These are phyloP conservation scores for Nelumbo lutea DNA, from an alignment of 164 flowering plant species.

Conservation along the genomic window DNA sequence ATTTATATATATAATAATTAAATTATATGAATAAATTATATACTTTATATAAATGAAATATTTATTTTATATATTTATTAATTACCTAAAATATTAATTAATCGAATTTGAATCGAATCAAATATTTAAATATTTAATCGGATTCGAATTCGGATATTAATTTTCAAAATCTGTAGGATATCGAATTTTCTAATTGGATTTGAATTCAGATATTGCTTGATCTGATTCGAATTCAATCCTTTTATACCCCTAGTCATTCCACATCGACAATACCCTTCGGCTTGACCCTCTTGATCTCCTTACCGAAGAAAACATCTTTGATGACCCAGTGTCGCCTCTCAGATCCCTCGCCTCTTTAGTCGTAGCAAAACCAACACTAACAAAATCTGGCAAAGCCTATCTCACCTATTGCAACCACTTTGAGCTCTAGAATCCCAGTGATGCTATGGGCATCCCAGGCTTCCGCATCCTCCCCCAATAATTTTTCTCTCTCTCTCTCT, in stretches of 20 bases:
- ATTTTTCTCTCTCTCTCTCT: conserved; percentile 19
- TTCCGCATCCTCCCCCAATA: conserved; percentile 91
- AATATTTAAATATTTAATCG: too few species aligned
- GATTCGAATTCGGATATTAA: too few species aligned
- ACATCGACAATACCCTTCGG: conserved; percentile 65
- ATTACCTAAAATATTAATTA: too few species aligned
- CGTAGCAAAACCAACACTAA: neutral
- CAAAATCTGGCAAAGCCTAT: conserved; percentile 31
- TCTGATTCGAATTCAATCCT: too few species aligned
- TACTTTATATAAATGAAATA: too few species aligned
- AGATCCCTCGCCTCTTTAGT: conserved; percentile 39
- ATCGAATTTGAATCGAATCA: too few species aligned
- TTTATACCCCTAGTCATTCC: conserved; percentile 20
- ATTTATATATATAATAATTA: too few species aligned
- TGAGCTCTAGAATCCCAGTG: conserved; percentile 53
- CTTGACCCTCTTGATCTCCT: conserved; percentile 76
- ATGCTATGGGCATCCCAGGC: conserved; percentile 80
- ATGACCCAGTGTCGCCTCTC: conserved; percentile 46
- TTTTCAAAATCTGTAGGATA: too few species aligned
- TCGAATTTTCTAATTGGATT: too few species aligned
- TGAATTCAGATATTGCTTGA: too few species aligned
- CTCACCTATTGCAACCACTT: conserved; percentile 53
- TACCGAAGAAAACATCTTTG: conserved; percentile 78
- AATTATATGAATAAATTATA: too few species aligned
- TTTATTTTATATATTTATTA: too few species aligned